These are phyloP conservation scores for Lojkania enalia DNA, from an alignment of 2,329 filamentous ascomycete species.

Conservation along the genomic window DNA sequence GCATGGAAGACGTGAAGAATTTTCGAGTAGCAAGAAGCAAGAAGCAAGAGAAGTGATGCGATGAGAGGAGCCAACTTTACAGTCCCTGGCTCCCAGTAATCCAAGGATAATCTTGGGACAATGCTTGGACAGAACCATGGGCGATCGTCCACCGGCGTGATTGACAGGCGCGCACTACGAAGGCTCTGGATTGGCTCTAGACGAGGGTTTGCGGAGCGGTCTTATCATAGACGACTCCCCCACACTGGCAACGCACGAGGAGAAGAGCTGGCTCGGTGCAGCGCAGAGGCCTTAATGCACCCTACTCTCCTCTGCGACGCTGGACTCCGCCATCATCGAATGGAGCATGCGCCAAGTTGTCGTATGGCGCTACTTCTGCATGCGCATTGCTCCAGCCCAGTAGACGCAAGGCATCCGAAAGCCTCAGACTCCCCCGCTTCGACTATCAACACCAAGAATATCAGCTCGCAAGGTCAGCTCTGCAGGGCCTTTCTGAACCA, in stretches of 20 bases:
- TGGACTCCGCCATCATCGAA: background rate
- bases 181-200: slow-evolving; percentile 1
- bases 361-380: slow-evolving; percentile 16
- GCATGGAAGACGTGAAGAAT: slow-evolving; percentile 3
- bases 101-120: background rate
- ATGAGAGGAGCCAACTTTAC: background rate
- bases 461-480: slow-evolving; percentile 12
- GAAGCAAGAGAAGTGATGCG: background rate
- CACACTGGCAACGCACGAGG: slow-evolving; percentile 3
- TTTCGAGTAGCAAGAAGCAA: background rate
- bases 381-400: slow-evolving; percentile 10
- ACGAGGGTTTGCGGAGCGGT: slow-evolving; percentile 1
- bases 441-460: slow-evolving; percentile 7
- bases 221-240: slow-evolving; percentile 10
- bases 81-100: background rate
- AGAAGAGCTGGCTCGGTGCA: slow-evolving; percentile 3
- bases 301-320: background rate
- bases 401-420: slow-evolving; percentile 2
- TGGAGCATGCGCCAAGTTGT: slow-evolving; percentile 11
- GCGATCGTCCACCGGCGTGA: background rate
- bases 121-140: slow-evolving; percentile 2
- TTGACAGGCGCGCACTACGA: background rate
- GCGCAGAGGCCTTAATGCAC: background rate
- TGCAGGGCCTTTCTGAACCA: slow-evolving; percentile 1
- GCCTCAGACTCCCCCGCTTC: slow-evolving; percentile 18